These are phyloP conservation scores for Oryza australiensis DNA, from an alignment of 176 grass and related monocot genomes.

Conservation along the genomic window DNA sequence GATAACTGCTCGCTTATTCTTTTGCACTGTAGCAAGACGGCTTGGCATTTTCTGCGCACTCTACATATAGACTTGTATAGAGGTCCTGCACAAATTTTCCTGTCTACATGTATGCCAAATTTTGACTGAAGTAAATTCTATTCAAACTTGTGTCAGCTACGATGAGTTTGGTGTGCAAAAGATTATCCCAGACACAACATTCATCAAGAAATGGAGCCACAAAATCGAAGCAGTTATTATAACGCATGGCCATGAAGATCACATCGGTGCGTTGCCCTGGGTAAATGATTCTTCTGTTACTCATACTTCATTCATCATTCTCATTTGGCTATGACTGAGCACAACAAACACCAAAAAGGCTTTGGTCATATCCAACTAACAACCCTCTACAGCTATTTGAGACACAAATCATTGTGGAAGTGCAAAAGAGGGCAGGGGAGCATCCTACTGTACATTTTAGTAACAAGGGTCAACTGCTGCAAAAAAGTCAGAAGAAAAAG, in stretches of 20 bases:
- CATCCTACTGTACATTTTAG: not conserved
- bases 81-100: slow-evolving; percentile 4
- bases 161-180: slow-evolving; percentile 99
- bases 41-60: slow-evolving; percentile 12
- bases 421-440: not conserved
- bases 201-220: slow-evolving; percentile 97
- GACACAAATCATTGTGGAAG: not conserved
- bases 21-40: slow-evolving; percentile 2
- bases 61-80: not conserved
- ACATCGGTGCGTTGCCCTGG: slow-evolving; percentile 99
- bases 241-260: slow-evolving; percentile 98
- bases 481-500: not conserved
- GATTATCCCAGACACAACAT: slow-evolving; percentile 97
- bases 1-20: not conserved
- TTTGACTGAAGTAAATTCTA: slow-evolving; percentile 15
- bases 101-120: not conserved
- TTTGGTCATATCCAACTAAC: slow-evolving; percentile 14
- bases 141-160: slow-evolving; percentile 50
- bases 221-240: slow-evolving; percentile 99
- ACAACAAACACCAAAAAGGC: not conserved
- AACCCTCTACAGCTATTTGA: not conserved
- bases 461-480: not conserved
- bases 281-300: slow-evolving; percentile 74
- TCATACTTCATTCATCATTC: slow-evolving; percentile 17
- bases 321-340: slow-evolving; percentile 8